These are phyloP conservation scores for Austroboletus eburneus DNA, from an alignment of 768 basidiomycete genomes.

Conservation along the genomic window DNA sequence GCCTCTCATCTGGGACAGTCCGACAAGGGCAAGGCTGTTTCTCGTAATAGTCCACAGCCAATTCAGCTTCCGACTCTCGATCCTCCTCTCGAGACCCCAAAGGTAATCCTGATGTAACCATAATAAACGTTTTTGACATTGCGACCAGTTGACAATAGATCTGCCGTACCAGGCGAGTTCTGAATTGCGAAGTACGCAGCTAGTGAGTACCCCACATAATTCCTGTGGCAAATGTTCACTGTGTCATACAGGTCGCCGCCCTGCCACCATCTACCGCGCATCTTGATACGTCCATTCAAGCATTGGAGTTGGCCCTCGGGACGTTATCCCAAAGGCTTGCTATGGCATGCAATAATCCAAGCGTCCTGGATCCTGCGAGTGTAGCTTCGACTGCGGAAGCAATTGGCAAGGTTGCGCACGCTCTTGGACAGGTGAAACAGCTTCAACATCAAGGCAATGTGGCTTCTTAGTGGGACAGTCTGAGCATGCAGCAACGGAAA, in stretches of 20 bases:
- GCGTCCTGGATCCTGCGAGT: constrained; percentile 41
- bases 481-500: no score
- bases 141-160: constrained; percentile 19
- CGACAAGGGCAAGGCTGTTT: constrained; percentile 11
- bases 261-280: constrained; percentile 9
- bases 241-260: constrained; percentile 13
- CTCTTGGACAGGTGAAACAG: constrained; percentile 55
- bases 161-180: constrained; percentile 9
- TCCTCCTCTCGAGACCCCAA: constrained; percentile 25
- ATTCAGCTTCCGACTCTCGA: constrained; percentile 33
- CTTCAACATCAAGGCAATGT: constrained; percentile 41
- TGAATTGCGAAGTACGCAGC: constrained; percentile 16
- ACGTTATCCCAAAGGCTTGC: constrained; percentile 49
- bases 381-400: constrained; percentile 65
- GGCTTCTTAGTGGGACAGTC: constrained; percentile 13
- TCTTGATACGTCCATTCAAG: constrained; percentile 34
- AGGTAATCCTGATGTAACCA: constrained; percentile 17
- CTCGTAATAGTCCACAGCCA: constrained; percentile 26
- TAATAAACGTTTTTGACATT: constrained; percentile 3
- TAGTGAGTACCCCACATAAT: constrained; percentile 8
- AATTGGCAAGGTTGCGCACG: constrained; percentile 60
- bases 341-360: constrained; percentile 36
- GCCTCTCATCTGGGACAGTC: constrained; percentile 2
- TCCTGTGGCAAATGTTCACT: constrained; percentile 4
- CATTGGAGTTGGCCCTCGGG: constrained; percentile 52